phyloP scores from a whole-genome alignment of 306 rosid species.

The Sindora glabra region DNA sequence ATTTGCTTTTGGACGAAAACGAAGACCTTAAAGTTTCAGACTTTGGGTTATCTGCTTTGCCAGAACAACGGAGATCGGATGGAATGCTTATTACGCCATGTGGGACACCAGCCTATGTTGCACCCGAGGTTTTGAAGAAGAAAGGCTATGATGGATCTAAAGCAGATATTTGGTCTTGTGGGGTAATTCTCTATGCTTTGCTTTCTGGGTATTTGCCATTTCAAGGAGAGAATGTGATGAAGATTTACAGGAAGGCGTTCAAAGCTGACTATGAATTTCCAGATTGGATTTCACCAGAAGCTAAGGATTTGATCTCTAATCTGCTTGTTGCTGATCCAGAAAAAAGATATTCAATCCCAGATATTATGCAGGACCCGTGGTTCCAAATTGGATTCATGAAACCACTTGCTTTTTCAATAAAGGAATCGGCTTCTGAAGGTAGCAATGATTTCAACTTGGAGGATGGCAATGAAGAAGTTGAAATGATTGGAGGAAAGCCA shows the following conservation, averaged over 20 bases:
- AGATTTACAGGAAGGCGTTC: slow-evolving; percentile 55
- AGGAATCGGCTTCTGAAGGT: slow-evolving; percentile 1
- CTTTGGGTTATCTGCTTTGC: slow-evolving; percentile 70
- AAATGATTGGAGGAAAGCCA: slow-evolving; percentile 15
- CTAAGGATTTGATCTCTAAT: slow-evolving; percentile 40
- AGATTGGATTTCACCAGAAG: slow-evolving; percentile 48
- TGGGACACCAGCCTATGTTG: slow-evolving; percentile 87
- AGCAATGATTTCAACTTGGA: slow-evolving; percentile 9
- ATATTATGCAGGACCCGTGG: slow-evolving; percentile 55
- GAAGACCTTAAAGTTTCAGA: slow-evolving; percentile 70
- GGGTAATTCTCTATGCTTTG: slow-evolving; percentile 57
- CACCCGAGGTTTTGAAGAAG: slow-evolving; percentile 70
- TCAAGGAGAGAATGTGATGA: slow-evolving; percentile 55
- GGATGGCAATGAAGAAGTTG: neutral
- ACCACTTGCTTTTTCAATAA: slow-evolving; percentile 36
- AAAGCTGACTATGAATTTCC: slow-evolving; percentile 54
- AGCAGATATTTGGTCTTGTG: slow-evolving; percentile 85
- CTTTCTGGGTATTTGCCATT: slow-evolving; percentile 66
- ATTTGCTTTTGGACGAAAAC: slow-evolving; percentile 56
- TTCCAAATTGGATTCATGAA: slow-evolving; percentile 43
- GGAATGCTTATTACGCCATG: slow-evolving; percentile 74
- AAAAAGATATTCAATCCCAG: slow-evolving; percentile 43
- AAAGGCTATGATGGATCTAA: slow-evolving; percentile 74
- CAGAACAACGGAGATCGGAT: slow-evolving; percentile 59
- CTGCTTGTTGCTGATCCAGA: slow-evolving; percentile 57